Percentiles rank a stretch among this genome's conserved stretches.
phyloP scores from a whole-genome alignment of 2,329 filamentous ascomycete genomes.

The Chalaropsis ovoidea region DNA sequence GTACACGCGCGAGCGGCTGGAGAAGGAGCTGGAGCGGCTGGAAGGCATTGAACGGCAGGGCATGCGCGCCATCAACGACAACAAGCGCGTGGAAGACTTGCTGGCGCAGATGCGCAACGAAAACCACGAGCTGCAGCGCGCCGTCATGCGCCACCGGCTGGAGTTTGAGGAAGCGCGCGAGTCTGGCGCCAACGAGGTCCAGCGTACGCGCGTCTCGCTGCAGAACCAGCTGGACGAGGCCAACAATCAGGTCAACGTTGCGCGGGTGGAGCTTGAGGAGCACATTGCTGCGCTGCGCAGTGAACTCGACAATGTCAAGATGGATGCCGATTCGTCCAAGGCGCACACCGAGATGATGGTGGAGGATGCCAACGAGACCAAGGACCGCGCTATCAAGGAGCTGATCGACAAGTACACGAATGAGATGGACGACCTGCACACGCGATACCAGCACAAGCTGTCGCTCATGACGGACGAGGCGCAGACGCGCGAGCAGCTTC shows the following conservation, averaged over 20 bases:
- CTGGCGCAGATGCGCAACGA: slow-evolving; percentile 52
- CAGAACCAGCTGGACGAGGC: slow-evolving; percentile 74
- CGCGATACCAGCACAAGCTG: slow-evolving; percentile 64
- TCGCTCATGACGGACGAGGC: slow-evolving; percentile 70
- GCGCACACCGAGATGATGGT: slow-evolving; percentile 75
- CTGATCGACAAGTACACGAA: slow-evolving; percentile 52
- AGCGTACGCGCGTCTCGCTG: slow-evolving; percentile 67
- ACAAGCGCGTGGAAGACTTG: slow-evolving; percentile 48
- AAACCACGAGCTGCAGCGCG: slow-evolving; percentile 61
- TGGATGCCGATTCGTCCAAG: slow-evolving; percentile 72
- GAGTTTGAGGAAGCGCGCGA: slow-evolving; percentile 80
- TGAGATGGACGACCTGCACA: slow-evolving; percentile 62
- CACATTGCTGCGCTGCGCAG: slow-evolving; percentile 61
- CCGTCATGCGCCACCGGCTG: slow-evolving; percentile 59
- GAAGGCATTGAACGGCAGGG: slow-evolving; percentile 55
- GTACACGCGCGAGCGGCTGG: slow-evolving; percentile 56
- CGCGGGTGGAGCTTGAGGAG: slow-evolving; percentile 71
- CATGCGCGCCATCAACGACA: slow-evolving; percentile 53
- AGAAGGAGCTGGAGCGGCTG: slow-evolving; percentile 55
- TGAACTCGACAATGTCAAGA: slow-evolving; percentile 65
- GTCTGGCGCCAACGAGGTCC: slow-evolving; percentile 66
- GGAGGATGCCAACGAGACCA: slow-evolving; percentile 65
- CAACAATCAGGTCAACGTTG: slow-evolving; percentile 74
- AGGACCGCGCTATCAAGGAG: slow-evolving; percentile 46
- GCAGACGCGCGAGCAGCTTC: slow-evolving; percentile 65